Conservation (phyloP, 2,329 filamentous ascomycete genomes). For the Aotearoamyces nothofagi region DNA sequence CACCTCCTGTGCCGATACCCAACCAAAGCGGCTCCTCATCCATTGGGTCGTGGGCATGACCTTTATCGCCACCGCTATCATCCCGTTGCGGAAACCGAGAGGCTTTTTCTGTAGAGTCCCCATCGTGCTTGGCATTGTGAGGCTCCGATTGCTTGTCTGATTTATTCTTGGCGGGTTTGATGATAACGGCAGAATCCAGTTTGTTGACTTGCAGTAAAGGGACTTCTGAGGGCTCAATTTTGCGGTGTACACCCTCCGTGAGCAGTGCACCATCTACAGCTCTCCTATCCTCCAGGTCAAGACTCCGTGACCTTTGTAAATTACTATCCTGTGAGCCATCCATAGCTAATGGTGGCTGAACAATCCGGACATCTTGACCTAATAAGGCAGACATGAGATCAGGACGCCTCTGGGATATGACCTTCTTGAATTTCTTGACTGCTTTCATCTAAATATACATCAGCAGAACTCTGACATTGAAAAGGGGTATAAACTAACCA, state of each 20-base stretch:
- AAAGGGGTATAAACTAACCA: slow-evolving; percentile 37
- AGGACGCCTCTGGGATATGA: slow-evolving; percentile 43
- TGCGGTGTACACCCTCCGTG: slow-evolving; percentile 36
- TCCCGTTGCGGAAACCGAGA: slow-evolving; percentile 11
- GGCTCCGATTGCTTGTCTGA: background rate
- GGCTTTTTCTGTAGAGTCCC: background rate
- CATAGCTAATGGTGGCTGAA: slow-evolving; percentile 35
- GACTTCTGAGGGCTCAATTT: slow-evolving; percentile 18
- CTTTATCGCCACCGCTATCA: slow-evolving; percentile 31
- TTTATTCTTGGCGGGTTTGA: no score
- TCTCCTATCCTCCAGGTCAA: slow-evolving; percentile 33
- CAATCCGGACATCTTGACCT: slow-evolving; percentile 39
- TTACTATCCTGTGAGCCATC: slow-evolving; percentile 21
- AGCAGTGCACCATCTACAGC: slow-evolving; percentile 31
- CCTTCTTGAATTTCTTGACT: slow-evolving; percentile 71
- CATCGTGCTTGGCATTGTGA: background rate
- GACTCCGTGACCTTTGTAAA: slow-evolving; percentile 28
- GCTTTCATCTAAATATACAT: slow-evolving; percentile 57
- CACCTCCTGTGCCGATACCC: slow-evolving; percentile 56
- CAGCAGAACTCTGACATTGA: slow-evolving; percentile 2
- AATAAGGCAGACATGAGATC: slow-evolving; percentile 40
- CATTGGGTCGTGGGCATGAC: slow-evolving; percentile 47
- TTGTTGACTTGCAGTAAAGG: background rate
- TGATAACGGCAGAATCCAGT: slow-evolving; percentile 7
- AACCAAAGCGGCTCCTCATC: slow-evolving; percentile 52